A percentile compares a stretch with the other conserved stretches of the same genome.
Evolutionary conservation across 2,329 filamentous ascomycete species (phyloP).

Genomic region (Penicillium sp.): DNA sequence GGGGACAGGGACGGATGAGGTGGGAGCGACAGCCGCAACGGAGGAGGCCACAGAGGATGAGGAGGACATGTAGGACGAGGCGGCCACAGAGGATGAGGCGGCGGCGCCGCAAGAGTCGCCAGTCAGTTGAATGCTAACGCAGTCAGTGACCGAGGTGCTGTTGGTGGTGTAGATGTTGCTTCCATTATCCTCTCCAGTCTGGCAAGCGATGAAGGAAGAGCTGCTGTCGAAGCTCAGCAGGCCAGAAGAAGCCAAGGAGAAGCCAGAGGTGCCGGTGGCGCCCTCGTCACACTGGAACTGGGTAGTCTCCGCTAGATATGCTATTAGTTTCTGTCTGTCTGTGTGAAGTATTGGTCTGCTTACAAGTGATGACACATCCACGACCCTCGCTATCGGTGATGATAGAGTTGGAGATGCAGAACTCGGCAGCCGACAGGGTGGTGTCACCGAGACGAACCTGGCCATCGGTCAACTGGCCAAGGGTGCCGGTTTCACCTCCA

Average conservation of each 20-base stretch:
- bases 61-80: constrained; percentile 13
- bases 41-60: neutral
- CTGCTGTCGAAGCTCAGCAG: constrained; percentile 53
- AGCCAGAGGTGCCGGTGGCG: constrained; percentile 54
- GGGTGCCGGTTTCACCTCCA: constrained; percentile 52
- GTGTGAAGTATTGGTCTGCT: constrained; percentile 9
- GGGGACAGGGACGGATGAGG: neutral
- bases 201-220: constrained; percentile 61
- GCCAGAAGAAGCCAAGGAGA: constrained; percentile 52
- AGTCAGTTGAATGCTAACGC: constrained; percentile 33
- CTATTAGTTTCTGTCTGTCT: constrained; percentile 11
- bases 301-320: constrained; percentile 51
- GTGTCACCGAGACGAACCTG: constrained; percentile 60
- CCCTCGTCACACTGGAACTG: constrained; percentile 64
- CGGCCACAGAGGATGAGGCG: constrained; percentile 9
- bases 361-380: constrained; percentile 57
- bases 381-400: constrained; percentile 58
- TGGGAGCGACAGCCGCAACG: neutral
- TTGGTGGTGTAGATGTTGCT: constrained; percentile 45
- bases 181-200: constrained; percentile 47
- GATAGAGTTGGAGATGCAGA: constrained; percentile 53
- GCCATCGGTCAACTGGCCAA: constrained; percentile 63
- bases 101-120: constrained; percentile 37
- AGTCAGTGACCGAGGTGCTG: constrained; percentile 32
- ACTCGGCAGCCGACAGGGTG: constrained; percentile 48